Percentiles rank a stretch among this genome's conserved stretches.
Evolutionary conservation across 2,329 filamentous ascomycete genomes (phyloP).

Genomic region (Fusarium sulawesiense): DNA sequence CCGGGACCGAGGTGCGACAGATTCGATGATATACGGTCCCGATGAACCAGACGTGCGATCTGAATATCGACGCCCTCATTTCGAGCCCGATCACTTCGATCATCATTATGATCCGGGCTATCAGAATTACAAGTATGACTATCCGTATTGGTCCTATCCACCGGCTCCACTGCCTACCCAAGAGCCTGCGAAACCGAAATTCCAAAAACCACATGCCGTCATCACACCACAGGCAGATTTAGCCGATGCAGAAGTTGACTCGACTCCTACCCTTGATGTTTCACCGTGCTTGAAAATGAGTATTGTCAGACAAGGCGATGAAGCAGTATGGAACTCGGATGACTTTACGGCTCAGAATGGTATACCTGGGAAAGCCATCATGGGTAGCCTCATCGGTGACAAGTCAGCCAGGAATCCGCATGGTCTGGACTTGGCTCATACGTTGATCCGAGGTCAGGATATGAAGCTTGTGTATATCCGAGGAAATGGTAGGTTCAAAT

Average conservation of each 20-base stretch:
- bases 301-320: conserved; percentile 12
- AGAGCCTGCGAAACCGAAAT: not conserved
- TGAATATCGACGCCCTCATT: no score
- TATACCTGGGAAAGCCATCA: conserved; percentile 12
- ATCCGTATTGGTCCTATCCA: not conserved
- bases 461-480: conserved; percentile 22
- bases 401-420: conserved; percentile 17
- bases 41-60: no score
- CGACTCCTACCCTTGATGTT: not conserved
- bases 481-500: conserved; percentile 8
- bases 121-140: no score
- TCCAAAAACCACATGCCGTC: conserved; percentile 19
- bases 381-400: conserved; percentile 22
- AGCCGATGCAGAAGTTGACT: conserved; percentile 9
- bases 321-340: conserved; percentile 17
- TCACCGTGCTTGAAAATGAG: not conserved
- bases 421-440: conserved; percentile 21
- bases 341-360: not conserved
- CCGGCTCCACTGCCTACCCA: no score
- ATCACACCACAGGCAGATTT: conserved; percentile 10
- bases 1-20: no score
- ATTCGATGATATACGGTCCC: no score
- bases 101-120: no score
- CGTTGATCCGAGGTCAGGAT: not conserved
- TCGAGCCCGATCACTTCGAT: no score